Conservation (phyloP, 805 yeast species). For the Cyberlindnera maritima region DNA sequence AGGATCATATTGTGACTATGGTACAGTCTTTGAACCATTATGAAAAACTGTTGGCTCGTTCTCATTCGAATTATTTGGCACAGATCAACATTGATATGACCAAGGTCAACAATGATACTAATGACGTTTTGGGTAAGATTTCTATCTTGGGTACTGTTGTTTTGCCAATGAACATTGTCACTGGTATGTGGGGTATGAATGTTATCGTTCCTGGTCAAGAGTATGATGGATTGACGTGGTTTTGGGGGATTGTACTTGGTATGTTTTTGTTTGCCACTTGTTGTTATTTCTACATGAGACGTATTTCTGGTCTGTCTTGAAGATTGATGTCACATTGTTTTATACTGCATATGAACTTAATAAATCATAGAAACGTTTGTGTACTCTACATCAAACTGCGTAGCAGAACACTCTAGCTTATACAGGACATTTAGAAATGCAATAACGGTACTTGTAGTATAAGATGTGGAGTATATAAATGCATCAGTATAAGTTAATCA, state of each 20-base stretch:
- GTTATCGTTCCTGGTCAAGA: slow-evolving; percentile 94
- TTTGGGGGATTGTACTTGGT: slow-evolving; percentile 46
- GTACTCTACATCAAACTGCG: too few species aligned
- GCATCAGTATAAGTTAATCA: background rate
- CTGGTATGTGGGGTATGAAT: slow-evolving; percentile 99
- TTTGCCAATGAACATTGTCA: slow-evolving; percentile 89
- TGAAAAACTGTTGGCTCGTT: slow-evolving; percentile 87
- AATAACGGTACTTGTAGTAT: too few species aligned
- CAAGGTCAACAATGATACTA: slow-evolving; percentile 92
- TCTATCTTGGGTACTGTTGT: slow-evolving; percentile 94
- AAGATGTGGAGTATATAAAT: too few species aligned
- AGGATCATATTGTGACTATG: slow-evolving; percentile 97
- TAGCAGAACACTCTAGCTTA: too few species aligned
- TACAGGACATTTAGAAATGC: too few species aligned
- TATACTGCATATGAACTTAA: too few species aligned
- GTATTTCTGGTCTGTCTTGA: slow-evolving; percentile 34
- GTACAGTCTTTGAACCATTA: slow-evolving; percentile 92
- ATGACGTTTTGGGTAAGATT: slow-evolving; percentile 91
- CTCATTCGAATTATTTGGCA: slow-evolving; percentile 95
- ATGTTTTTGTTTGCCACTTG: slow-evolving; percentile 47
- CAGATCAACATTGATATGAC: slow-evolving; percentile 98
- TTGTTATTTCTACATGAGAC: slow-evolving; percentile 48
- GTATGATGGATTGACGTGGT: slow-evolving; percentile 56
- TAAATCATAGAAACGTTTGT: too few species aligned
- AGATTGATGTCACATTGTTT: too few species aligned